Conservation (phyloP, 1,284 basidiomycete genomes). For the Ganoderma lucidum region DNA sequence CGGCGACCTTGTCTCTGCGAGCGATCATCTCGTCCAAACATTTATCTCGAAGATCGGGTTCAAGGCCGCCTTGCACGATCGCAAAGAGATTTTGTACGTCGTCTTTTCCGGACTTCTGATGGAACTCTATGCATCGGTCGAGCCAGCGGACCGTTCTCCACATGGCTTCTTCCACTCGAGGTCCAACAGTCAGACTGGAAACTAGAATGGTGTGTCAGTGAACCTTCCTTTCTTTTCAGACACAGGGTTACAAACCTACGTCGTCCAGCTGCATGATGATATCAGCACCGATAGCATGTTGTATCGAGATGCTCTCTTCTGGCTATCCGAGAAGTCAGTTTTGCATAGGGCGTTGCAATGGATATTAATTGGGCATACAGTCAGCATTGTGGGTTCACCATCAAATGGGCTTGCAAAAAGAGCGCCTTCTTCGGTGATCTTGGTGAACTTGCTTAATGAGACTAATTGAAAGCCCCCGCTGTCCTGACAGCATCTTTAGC, state of each 20-base stretch:
- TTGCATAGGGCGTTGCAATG: background rate
- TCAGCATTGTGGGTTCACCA: slow-evolving; percentile 85
- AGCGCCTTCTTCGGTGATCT: slow-evolving; percentile 87
- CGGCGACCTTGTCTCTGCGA: slow-evolving; percentile 73
- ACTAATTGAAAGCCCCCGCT: slow-evolving; percentile 90
- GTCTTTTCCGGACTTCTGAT: slow-evolving; percentile 69
- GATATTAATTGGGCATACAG: slow-evolving; percentile 52
- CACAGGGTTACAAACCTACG: slow-evolving; percentile 65
- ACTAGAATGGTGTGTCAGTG: slow-evolving; percentile 51
- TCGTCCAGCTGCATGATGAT: slow-evolving; percentile 94
- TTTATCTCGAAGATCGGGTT: slow-evolving; percentile 68
- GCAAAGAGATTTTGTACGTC: slow-evolving; percentile 83
- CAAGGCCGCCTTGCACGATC: slow-evolving; percentile 87
- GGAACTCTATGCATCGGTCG: slow-evolving; percentile 81
- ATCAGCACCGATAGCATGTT: slow-evolving; percentile 87
- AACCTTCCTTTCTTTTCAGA: too few species aligned
- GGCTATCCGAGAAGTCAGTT: slow-evolving; percentile 53
- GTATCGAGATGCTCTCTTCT: slow-evolving; percentile 86
- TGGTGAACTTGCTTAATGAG: slow-evolving; percentile 83
- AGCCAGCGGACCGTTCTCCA: slow-evolving; percentile 84
- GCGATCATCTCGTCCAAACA: slow-evolving; percentile 85
- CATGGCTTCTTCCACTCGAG: slow-evolving; percentile 86
- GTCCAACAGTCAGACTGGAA: slow-evolving; percentile 75
- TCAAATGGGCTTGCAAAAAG: slow-evolving; percentile 84
- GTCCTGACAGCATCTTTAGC: slow-evolving; percentile 55